Base-by-base conservation (phyloP, 441 rosid species). In the Sinapis alba region DNA sequence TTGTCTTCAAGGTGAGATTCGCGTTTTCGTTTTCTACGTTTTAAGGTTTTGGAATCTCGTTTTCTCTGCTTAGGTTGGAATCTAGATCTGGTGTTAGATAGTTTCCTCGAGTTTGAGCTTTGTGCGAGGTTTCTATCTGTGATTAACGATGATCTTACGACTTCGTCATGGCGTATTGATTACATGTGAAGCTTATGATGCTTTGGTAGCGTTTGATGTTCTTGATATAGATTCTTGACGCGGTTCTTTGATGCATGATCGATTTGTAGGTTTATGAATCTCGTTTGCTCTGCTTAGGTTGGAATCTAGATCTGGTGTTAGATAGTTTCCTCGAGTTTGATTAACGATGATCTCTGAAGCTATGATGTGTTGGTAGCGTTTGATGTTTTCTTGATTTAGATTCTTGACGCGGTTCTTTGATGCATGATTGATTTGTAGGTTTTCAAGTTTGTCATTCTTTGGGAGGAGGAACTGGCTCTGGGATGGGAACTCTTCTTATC, bases 401-500 rank as follows among this genome's bases (percentile, higher is more conserved):
- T 3, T 76, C 13, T 6, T 57, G 69, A 45, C 8, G 4, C 1
- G 60, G 13, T 65, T 50, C 10, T 65, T 43, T 65, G 63, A 69
- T 16, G 6, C 7, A 16, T 75, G 60, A 34, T 43, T 3, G 10
- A 6, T 66, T 19, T 24, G 45, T 36, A 84, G 88, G 88, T 51
- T 85, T 85, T 61, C 88, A 84, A 78, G 86, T 84, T 0, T 84
- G 86, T 62, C 88, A 84, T 45, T 80, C 84, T 18, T 30, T 79
- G 79, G 75, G 88, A 54, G 78, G 88, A 79, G 78, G 86, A 79
- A 73, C 84, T 79, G 64, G 88, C 18, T 84, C 88, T 27, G 86
- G 88, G 2, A 84, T 84, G 88, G 86, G 88, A 24, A 84, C 84
- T 1, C 78, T 84, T 62, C 74, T 84, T 19, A 84, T 84, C 54